phyloP scores from a whole-genome alignment of 495 filamentous ascomycete genomes.

The Extremus antarcticus region DNA sequence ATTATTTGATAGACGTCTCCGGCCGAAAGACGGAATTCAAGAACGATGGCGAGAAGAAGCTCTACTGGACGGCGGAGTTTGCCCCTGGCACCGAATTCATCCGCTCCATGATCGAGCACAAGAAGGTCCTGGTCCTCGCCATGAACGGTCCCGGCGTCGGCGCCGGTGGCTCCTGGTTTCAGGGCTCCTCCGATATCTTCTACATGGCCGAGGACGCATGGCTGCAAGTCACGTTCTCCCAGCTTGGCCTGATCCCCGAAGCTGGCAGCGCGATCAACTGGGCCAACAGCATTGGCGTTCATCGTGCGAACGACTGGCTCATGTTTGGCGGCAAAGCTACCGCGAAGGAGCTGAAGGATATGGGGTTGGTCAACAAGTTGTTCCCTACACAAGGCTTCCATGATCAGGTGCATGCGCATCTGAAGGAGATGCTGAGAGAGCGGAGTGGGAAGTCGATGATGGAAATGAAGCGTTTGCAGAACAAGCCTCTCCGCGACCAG shows the following conservation, averaged over 20 bases:
- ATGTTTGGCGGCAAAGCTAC: constrained; percentile 27
- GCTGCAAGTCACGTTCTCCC: constrained; percentile 27
- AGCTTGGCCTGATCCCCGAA: constrained; percentile 28
- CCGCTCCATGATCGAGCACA: constrained; percentile 29
- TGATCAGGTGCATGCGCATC: constrained; percentile 18
- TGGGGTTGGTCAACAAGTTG: constrained; percentile 25
- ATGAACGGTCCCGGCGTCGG: constrained; percentile 30
- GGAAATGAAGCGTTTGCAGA: constrained; percentile 31
- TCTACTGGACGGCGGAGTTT: constrained; percentile 2
- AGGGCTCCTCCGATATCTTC: constrained; percentile 26
- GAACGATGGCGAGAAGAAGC: constrained; percentile 24
- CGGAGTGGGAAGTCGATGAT: constrained; percentile 32
- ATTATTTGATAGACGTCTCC: not conserved
- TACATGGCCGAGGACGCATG: constrained; percentile 17
- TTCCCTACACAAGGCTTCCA: constrained; percentile 22
- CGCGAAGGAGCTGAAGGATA: constrained; percentile 18
- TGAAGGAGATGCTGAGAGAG: constrained; percentile 23
- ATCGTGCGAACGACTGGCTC: constrained; percentile 29
- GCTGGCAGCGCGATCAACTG: constrained; percentile 26
- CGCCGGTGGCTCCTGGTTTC: constrained; percentile 28
- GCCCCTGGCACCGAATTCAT: constrained; percentile 21
- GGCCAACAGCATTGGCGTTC: constrained; percentile 26
- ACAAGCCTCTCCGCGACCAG: constrained; percentile 22
- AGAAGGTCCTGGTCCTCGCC: constrained; percentile 28
- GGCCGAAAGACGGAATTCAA: constrained; percentile 10